phyloP scores from a whole-genome alignment of 2,329 filamentous ascomycete genomes.

The Periconia macrospinosa region DNA sequence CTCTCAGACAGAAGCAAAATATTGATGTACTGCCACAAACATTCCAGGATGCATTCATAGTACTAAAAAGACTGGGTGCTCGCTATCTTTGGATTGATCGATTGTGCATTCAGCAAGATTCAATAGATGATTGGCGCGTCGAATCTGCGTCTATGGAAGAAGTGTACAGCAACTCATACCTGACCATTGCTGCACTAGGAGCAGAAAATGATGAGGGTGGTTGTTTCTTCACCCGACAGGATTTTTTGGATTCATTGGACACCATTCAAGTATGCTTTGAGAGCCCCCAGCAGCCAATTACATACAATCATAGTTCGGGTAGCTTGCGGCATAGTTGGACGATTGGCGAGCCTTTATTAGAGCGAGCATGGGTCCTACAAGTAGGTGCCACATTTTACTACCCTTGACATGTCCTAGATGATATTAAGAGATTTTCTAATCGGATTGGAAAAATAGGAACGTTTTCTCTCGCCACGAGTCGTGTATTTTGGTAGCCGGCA shows the following conservation, averaged over 20 bases:
- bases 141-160: slow-evolving; percentile 17
- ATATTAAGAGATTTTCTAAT: background rate
- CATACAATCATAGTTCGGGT: background rate
- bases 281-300: background rate
- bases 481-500: background rate
- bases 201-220: background rate
- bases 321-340: too few species aligned
- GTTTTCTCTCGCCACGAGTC: background rate
- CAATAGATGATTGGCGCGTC: slow-evolving; percentile 12
- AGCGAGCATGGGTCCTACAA: background rate
- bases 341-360: background rate
- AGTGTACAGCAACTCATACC: slow-evolving; percentile 14
- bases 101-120: slow-evolving; percentile 24
- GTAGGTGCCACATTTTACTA: background rate
- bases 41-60: background rate
- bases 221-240: background rate
- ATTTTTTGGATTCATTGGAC: background rate
- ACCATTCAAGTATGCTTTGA: background rate
- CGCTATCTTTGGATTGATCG: slow-evolving; percentile 23
- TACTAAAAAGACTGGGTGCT: background rate
- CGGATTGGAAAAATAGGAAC: background rate
- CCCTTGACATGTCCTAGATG: background rate
- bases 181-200: slow-evolving; percentile 15
- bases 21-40: background rate
- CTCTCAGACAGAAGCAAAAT: background rate